Evolutionary conservation across 2,329 filamentous ascomycete genomes (phyloP).

Genomic region (Arthrobotrys musiformis): DNA sequence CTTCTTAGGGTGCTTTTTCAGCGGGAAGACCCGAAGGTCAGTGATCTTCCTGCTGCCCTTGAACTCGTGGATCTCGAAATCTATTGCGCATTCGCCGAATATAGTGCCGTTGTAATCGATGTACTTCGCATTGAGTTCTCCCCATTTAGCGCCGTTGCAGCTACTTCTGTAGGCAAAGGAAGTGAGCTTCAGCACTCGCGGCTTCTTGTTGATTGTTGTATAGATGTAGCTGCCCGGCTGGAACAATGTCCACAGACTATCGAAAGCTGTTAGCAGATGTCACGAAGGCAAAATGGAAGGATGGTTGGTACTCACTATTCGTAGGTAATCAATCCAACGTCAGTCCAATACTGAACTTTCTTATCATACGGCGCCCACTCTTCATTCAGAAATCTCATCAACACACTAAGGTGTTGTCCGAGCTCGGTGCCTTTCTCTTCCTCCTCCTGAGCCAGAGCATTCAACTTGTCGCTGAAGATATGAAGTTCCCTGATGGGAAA

Average conservation of each 20-base stretch:
- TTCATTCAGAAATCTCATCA: slow-evolving; percentile 14
- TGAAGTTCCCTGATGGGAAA: neutral
- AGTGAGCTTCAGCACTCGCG: neutral
- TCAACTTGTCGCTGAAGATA: slow-evolving; percentile 5
- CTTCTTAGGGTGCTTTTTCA: slow-evolving; percentile 7
- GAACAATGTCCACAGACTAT: slow-evolving; percentile 23
- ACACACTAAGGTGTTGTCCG: neutral
- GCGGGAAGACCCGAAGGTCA: slow-evolving; percentile 63
- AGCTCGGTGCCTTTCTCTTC: slow-evolving; percentile 2
- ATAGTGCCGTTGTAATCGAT: slow-evolving; percentile 23
- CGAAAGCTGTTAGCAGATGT: neutral
- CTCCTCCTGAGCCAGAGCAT: slow-evolving; percentile 8
- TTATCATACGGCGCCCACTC: slow-evolving; percentile 14
- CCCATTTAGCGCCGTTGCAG: neutral
- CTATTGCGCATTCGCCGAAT: neutral
- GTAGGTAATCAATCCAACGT: slow-evolving; percentile 15
- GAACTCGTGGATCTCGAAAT: neutral
- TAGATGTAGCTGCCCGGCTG: slow-evolving; percentile 5
- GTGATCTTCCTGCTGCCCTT: slow-evolving; percentile 48
- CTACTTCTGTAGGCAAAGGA: neutral
- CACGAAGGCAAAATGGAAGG: too few relatives aligned
- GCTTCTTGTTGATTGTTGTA: neutral
- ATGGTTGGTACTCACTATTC: neutral
- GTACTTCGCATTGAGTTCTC: neutral
- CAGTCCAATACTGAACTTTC: slow-evolving; percentile 3